phyloP scores from a whole-genome alignment of 2,329 filamentous ascomycete genomes.

The Teratosphaeria zuluensis region DNA sequence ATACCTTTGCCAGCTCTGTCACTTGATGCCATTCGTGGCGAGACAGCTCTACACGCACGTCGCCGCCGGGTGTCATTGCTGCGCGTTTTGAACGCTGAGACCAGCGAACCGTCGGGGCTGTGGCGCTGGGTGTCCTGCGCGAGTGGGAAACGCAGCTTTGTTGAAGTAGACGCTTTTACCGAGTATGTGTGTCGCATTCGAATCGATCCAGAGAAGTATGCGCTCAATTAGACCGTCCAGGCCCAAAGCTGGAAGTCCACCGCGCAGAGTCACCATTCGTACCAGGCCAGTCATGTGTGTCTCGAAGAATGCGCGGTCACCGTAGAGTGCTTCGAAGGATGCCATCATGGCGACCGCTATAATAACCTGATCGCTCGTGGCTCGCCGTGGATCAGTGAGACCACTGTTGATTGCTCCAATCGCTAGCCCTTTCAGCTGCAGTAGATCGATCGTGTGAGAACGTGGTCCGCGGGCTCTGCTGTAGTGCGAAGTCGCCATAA shows the following conservation, averaged over 20 bases:
- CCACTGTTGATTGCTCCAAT: slow-evolving; percentile 35
- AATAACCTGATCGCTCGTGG: slow-evolving; percentile 35
- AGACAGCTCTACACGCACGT: neutral
- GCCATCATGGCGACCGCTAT: slow-evolving; percentile 44
- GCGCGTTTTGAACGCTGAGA: neutral
- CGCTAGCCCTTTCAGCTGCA: slow-evolving; percentile 36
- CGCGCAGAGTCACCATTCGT: slow-evolving; percentile 35
- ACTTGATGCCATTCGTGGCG: neutral
- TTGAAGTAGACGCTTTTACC: slow-evolving; percentile 20
- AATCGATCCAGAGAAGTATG: slow-evolving; percentile 42
- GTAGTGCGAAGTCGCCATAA: slow-evolving; percentile 35
- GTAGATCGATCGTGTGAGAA: slow-evolving; percentile 28
- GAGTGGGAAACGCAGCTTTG: slow-evolving; percentile 11
- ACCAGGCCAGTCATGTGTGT: slow-evolving; percentile 40
- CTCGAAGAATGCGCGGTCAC: slow-evolving; percentile 32
- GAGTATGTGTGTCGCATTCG: slow-evolving; percentile 20
- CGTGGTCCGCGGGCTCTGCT: slow-evolving; percentile 21
- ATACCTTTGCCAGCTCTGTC: neutral
- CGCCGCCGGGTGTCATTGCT: neutral
- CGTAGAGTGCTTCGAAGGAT: slow-evolving; percentile 44
- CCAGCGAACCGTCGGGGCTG: slow-evolving; percentile 9
- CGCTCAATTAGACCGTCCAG: slow-evolving; percentile 38
- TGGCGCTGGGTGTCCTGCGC: slow-evolving; percentile 10
- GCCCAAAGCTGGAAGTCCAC: slow-evolving; percentile 35
- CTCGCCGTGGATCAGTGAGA: slow-evolving; percentile 21